A percentile compares a stretch with the other conserved stretches of the same genome.
These are phyloP conservation scores for Oryza meridionalis DNA, from an alignment of 176 grass and related monocot genomes.

Conservation along the genomic window DNA sequence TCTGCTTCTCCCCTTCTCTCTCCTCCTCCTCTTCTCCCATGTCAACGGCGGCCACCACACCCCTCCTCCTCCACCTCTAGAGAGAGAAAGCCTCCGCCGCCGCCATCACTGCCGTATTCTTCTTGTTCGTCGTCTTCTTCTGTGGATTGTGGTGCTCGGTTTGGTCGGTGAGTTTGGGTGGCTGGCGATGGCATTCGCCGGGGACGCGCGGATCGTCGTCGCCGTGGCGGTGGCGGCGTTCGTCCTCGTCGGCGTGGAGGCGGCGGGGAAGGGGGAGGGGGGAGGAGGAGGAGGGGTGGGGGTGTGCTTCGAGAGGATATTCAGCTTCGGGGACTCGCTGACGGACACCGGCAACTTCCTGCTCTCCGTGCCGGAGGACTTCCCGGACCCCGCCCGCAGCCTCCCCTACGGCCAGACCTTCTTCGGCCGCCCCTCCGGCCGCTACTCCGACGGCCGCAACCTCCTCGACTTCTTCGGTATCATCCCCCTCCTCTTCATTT, in stretches of 20 bases:
- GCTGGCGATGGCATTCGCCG: constrained; percentile 46
- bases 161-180: background rate
- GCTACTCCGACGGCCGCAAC: constrained; percentile 80
- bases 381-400: constrained; percentile 61
- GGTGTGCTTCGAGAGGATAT: constrained; percentile 73
- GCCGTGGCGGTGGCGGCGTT: background rate
- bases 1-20: background rate
- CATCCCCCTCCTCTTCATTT: background rate
- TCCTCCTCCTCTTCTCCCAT: background rate
- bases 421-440: constrained; percentile 82
- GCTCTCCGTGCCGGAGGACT: constrained; percentile 56
- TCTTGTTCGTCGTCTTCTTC: background rate
- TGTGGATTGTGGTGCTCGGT: constrained; percentile 15
- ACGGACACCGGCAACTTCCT: constrained; percentile 88
- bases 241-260: background rate
- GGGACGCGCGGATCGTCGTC: background rate
- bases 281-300: background rate
- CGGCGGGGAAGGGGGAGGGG: background rate
- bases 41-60: constrained; percentile 46
- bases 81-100: background rate
- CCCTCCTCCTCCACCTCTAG: background rate
- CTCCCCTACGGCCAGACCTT: constrained; percentile 85
- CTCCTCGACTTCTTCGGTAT: constrained; percentile 90
- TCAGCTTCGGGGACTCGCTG: constrained; percentile 87
- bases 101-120: background rate